Evolutionary conservation across 768 basidiomycete genomes (phyloP).

Genomic region (Imleria badia): DNA sequence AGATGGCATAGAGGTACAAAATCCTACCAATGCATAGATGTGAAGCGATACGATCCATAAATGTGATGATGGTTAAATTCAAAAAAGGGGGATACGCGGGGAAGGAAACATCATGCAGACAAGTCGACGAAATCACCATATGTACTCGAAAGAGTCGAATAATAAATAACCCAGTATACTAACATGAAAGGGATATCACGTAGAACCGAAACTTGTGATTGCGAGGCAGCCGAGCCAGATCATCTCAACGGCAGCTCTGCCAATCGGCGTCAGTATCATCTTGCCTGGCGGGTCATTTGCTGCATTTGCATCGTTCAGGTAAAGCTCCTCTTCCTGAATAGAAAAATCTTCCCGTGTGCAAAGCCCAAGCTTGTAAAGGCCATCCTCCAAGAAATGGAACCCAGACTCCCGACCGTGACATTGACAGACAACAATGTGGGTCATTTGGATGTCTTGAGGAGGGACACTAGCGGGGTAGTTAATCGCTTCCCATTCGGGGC

Average conservation of each 20-base stretch:
- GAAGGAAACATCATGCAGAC: background rate
- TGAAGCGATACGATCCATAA: conserved; percentile 9
- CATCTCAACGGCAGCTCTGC: conserved; percentile 52
- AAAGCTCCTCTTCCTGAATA: background rate
- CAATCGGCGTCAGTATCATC: conserved; percentile 44
- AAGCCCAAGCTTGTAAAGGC: conserved; percentile 72
- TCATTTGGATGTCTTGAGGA: conserved; percentile 35
- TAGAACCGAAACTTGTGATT: conserved; percentile 41
- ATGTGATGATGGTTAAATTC: conserved; percentile 2
- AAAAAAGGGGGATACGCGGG: conserved; percentile 3
- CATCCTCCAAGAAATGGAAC: conserved; percentile 79
- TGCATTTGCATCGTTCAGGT: background rate
- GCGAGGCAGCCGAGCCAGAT: conserved; percentile 56
- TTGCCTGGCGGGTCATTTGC: conserved; percentile 44
- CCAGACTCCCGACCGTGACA: conserved; percentile 64
- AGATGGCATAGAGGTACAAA: conserved; percentile 19
- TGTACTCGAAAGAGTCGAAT: conserved; percentile 1
- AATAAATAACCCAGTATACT: conserved; percentile 10
- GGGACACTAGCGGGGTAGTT: conserved; percentile 30
- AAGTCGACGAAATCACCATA: background rate
- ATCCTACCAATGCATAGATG: conserved; percentile 24
- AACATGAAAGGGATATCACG: conserved; percentile 10
- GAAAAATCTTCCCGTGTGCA: conserved; percentile 37
- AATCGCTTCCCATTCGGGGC: conserved; percentile 53
- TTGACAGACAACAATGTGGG: conserved; percentile 52